Evolutionary conservation across 139 green algal genomes (phyloP).

Genomic region (Chlamydomonas applanata): DNA sequence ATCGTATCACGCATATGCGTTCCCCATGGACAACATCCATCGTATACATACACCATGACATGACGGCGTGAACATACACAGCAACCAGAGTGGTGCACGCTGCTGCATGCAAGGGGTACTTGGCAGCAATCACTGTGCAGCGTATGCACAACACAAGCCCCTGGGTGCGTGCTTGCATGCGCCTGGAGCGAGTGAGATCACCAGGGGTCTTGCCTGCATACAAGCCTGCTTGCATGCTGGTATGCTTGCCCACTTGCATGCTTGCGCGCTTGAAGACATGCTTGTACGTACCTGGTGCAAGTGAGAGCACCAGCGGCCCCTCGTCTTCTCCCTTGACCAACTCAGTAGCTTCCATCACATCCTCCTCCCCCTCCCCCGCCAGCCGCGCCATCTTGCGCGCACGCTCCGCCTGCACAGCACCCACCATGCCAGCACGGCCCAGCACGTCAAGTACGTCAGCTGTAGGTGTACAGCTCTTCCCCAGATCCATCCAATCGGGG

Average conservation of each 20-base stretch:
- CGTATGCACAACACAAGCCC: neutral
- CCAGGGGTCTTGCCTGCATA: neutral
- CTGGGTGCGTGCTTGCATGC: neutral
- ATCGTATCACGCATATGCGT: too few species aligned
- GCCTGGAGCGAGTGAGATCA: neutral
- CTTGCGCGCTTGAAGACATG: neutral
- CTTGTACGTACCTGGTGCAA: neutral
- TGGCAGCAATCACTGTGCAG: conserved; percentile 8
- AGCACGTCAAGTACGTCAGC: too few species aligned
- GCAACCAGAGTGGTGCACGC: too few species aligned
- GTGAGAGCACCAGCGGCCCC: conserved; percentile 12
- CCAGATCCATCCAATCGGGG: too few species aligned
- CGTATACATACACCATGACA: too few species aligned
- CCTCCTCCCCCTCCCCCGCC: conserved; percentile 12
- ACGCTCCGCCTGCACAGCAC: conserved; percentile 49
- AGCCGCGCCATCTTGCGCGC: conserved; percentile 39
- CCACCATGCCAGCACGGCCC: too few species aligned
- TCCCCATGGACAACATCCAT: too few species aligned
- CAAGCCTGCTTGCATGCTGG: neutral
- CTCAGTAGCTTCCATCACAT: conserved; percentile 24
- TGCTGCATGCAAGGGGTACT: too few species aligned
- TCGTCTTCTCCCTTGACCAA: conserved; percentile 46
- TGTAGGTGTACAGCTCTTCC: too few species aligned
- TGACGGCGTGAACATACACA: too few species aligned
- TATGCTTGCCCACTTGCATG: neutral